Evolutionary conservation across 768 basidiomycete genomes (phyloP), one percentile per base, ranked within the genome.

Genomic region (Kwoniella dendrophila): DNA sequence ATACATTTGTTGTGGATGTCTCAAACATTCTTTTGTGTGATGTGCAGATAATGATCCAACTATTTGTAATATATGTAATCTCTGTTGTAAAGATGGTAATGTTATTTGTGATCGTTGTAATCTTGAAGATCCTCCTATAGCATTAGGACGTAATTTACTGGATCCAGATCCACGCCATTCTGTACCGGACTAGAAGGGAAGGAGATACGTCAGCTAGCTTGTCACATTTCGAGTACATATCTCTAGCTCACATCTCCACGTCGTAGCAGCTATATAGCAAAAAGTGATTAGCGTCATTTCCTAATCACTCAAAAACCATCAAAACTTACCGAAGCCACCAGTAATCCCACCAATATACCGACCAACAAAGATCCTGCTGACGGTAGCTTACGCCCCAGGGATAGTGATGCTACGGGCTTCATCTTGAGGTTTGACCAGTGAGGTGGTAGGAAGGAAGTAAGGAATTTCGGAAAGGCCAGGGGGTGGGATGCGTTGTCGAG

Each of bases 11-110:
- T 97, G 95, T 4, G 90, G 83, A 70, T 84, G 83, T 53, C 90
- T 86, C 7, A 90, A 91, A 81, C 94, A 98, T 80, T 94, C 88
- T 59, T 87, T 88, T 20, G 96, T 98, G 78, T 98, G 88, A 75
- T 96, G 92, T 0, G 92, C 87, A 0, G 92, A 87, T 48, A 99
- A 85, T 3, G 88, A 88, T 29, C 89, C 89, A 58, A 99, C 83
- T 54, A 97, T 84, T 58, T 92, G 87, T 34, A 98, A 84, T 12
- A 98, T 86, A 24, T 93, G 88, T 27, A 83, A 83, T 14, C 96
- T 88, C 79, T 98, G 92, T 45, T 88, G 87, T 12, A 88, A 77
- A 0, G 89, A 90, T 0, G 95, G 95, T 1, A 90, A 82, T 20
- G 74, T 71, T 34, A 76, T 70, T 62, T 73, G 72, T 0, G 68